phyloP scores from a whole-genome alignment of 2,329 filamentous ascomycete genomes.

The Claviceps cyperi region DNA sequence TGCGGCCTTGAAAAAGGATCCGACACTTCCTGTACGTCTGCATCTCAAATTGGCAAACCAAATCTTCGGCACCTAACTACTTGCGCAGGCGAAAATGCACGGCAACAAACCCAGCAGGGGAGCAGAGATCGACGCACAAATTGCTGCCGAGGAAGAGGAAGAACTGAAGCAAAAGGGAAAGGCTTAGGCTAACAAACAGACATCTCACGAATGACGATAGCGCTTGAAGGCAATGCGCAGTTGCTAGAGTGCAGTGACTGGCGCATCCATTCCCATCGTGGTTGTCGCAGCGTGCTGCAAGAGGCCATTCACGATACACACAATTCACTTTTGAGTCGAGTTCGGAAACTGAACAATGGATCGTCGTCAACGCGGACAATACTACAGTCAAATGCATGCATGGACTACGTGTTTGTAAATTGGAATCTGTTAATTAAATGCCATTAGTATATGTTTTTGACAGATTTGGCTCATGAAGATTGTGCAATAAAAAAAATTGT shows the following conservation, averaged over 20 bases:
- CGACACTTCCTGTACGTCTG: slow-evolving; percentile 39
- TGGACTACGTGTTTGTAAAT: background rate
- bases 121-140: slow-evolving; percentile 55
- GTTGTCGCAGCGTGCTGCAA: too few relatives aligned
- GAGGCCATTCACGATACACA: too few relatives aligned
- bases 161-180: slow-evolving; percentile 43
- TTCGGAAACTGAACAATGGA: too few relatives aligned
- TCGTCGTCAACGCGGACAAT: background rate
- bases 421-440: background rate
- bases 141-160: slow-evolving; percentile 54
- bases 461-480: too few relatives aligned
- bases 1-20: slow-evolving; percentile 38
- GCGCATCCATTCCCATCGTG: too few relatives aligned
- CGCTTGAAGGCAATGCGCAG: too few relatives aligned
- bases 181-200: slow-evolving; percentile 5
- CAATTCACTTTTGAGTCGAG: too few relatives aligned
- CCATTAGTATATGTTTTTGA: background rate
- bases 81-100: slow-evolving; percentile 42
- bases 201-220: background rate
- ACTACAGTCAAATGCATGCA: background rate
- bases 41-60: too few relatives aligned
- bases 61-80: background rate
- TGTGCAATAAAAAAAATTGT: slow-evolving; percentile 4
- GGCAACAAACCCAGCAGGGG: slow-evolving; percentile 61
- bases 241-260: too few relatives aligned